phyloP scores from a whole-genome alignment of 306 rosid genomes.

The Arachis hypogaea region DNA sequence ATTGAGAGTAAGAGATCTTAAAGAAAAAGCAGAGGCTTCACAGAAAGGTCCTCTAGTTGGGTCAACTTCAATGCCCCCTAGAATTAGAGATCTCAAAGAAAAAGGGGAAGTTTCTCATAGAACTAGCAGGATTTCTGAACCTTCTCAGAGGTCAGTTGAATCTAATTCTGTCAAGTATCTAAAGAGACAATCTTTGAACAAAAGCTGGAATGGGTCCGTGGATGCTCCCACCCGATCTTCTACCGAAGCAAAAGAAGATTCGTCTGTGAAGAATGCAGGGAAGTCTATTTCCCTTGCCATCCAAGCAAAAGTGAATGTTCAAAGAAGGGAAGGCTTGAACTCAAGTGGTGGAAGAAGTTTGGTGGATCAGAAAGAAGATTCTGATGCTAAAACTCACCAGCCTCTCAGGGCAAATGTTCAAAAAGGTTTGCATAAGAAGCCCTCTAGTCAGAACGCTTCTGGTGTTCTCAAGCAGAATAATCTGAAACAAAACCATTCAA shows the following conservation, averaged over 20 bases:
- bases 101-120: slow-evolving; percentile 53
- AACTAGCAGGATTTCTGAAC: slow-evolving; percentile 50
- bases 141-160: slow-evolving; percentile 58
- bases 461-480: slow-evolving; percentile 72
- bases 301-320: slow-evolving; percentile 91
- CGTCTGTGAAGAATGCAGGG: slow-evolving; percentile 50
- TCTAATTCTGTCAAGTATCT: slow-evolving; percentile 64
- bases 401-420: slow-evolving; percentile 49
- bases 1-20: slow-evolving; percentile 65
- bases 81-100: slow-evolving; percentile 53
- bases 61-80: slow-evolving; percentile 56
- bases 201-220: slow-evolving; percentile 67
- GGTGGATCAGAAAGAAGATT: slow-evolving; percentile 56
- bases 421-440: slow-evolving; percentile 52
- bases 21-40: slow-evolving; percentile 60
- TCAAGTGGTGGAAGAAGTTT: slow-evolving; percentile 49
- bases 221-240: slow-evolving; percentile 49
- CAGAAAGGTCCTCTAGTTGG: slow-evolving; percentile 50
- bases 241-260: slow-evolving; percentile 50
- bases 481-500: slow-evolving; percentile 64
- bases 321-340: slow-evolving; percentile 66
- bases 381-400: slow-evolving; percentile 55
- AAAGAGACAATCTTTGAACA: slow-evolving; percentile 70
- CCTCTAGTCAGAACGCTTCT: slow-evolving; percentile 48
- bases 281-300: slow-evolving; percentile 80